Percentiles rank a stretch among this genome's conserved stretches.
phyloP scores from a whole-genome alignment of 768 basidiomycete genomes.

The Psilocybe azurescens region DNA sequence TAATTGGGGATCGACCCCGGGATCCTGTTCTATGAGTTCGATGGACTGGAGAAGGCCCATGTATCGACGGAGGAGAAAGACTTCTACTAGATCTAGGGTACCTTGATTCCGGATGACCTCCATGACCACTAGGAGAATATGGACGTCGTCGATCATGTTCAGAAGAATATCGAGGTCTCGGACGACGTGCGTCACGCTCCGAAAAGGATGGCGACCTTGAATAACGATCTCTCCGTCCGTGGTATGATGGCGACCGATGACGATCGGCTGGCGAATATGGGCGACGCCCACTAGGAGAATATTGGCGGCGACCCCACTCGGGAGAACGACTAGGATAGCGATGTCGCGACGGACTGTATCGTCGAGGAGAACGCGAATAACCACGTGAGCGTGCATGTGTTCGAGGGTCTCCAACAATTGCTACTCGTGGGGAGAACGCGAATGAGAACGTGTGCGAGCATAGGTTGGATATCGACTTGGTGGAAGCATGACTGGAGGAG shows the following conservation, averaged over 20 bases:
- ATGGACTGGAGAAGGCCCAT: not conserved
- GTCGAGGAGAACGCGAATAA: slow-evolving; percentile 14
- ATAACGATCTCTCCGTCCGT: not conserved
- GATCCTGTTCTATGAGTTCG: slow-evolving; percentile 5
- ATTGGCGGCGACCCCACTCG: slow-evolving; percentile 12
- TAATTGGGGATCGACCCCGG: not conserved
- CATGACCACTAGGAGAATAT: slow-evolving; percentile 11
- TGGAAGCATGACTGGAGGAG: slow-evolving; percentile 6
- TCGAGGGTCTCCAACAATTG: slow-evolving; percentile 20
- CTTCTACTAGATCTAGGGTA: slow-evolving; percentile 4
- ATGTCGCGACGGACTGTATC: slow-evolving; percentile 15
- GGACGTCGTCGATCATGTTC: slow-evolving; percentile 11
- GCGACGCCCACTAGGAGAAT: slow-evolving; percentile 12
- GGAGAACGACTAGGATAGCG: slow-evolving; percentile 12
- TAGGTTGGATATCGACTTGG: slow-evolving; percentile 3
- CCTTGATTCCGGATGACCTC: slow-evolving; percentile 3
- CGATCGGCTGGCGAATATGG: slow-evolving; percentile 6
- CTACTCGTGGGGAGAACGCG: slow-evolving; percentile 20
- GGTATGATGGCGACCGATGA: slow-evolving; percentile 2
- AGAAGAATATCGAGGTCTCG: slow-evolving; percentile 9
- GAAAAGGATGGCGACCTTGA: slow-evolving; percentile 11
- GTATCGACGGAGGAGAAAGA: not conserved
- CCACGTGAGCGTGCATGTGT: slow-evolving; percentile 1
- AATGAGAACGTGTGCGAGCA: slow-evolving; percentile 26
- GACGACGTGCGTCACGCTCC: not conserved